These are phyloP conservation scores for Ceratobasidium sp. DNA, from an alignment of 1,284 basidiomycete species.

Conservation along the genomic window DNA sequence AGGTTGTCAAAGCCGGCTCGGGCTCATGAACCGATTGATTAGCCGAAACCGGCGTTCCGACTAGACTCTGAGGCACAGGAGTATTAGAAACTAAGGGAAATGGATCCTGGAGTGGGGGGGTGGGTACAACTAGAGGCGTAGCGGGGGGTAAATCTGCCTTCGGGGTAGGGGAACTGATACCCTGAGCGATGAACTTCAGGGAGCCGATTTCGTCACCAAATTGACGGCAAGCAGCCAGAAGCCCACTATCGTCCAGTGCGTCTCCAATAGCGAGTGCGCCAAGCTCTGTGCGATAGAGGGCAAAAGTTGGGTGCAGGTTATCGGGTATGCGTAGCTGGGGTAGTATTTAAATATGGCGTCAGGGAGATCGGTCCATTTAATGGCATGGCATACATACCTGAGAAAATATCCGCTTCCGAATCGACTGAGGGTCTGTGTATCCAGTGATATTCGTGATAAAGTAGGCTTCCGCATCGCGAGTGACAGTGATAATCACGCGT, in stretches of 20 bases:
- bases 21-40: neutral
- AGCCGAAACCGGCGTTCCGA: neutral
- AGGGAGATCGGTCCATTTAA: neutral
- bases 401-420: conserved; percentile 85
- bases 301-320: conserved; percentile 78
- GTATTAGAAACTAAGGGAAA: too few species aligned
- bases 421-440: conserved; percentile 73
- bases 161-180: neutral
- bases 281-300: conserved; percentile 86
- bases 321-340: conserved; percentile 81
- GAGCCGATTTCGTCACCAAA: conserved; percentile 77
- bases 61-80: too few species aligned
- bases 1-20: neutral
- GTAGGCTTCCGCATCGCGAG: conserved; percentile 83
- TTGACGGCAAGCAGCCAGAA: conserved; percentile 75
- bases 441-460: conserved; percentile 80
- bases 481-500: conserved; percentile 75
- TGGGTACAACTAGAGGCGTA: neutral
- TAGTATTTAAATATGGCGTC: neutral
- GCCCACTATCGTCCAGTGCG: conserved; percentile 71
- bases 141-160: neutral
- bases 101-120: neutral
- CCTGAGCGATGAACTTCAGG: conserved; percentile 81
- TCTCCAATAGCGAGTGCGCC: conserved; percentile 77
- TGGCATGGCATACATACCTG: conserved; percentile 65